These are phyloP conservation scores for Aspergillus intermedius DNA, from an alignment of 2,329 filamentous ascomycete genomes.

Conservation along the genomic window DNA sequence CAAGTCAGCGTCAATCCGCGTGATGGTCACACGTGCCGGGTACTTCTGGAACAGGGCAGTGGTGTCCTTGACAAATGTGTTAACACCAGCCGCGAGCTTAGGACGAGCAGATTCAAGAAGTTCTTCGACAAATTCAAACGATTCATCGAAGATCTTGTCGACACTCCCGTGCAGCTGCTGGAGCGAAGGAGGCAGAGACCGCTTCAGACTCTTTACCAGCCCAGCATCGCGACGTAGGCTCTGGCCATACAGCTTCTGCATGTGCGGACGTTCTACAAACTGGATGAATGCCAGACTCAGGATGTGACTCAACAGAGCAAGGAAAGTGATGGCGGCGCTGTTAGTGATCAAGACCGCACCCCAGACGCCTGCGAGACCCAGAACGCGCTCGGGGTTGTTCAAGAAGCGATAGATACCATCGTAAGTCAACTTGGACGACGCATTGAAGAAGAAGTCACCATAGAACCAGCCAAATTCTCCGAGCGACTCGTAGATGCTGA, in stretches of 20 bases:
- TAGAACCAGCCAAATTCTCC: conserved; percentile 99
- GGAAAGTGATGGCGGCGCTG: conserved; percentile 76
- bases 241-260: conserved; percentile 93
- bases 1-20: conserved; percentile 69
- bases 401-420: conserved; percentile 96
- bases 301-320: conserved; percentile 79
- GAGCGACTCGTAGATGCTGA: conserved; percentile 89
- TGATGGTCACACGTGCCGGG: conserved; percentile 77
- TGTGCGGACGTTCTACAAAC: conserved; percentile 90
- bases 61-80: conserved; percentile 80
- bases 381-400: conserved; percentile 92
- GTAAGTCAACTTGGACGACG: conserved; percentile 82
- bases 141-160: conserved; percentile 78
- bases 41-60: conserved; percentile 83
- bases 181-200: conserved; percentile 75
- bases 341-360: conserved; percentile 89
- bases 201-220: conserved; percentile 82
- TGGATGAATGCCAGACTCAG: conserved; percentile 83
- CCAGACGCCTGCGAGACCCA: conserved; percentile 93
- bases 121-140: conserved; percentile 83
- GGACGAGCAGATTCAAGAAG: conserved; percentile 79
- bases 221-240: conserved; percentile 80
- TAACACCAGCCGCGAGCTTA: conserved; percentile 78
- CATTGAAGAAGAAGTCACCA: conserved; percentile 96
- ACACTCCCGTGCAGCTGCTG: conserved; percentile 79